Evolutionary conservation across 257 asterid species (phyloP).

Genomic region (Henckelia pumila): DNA sequence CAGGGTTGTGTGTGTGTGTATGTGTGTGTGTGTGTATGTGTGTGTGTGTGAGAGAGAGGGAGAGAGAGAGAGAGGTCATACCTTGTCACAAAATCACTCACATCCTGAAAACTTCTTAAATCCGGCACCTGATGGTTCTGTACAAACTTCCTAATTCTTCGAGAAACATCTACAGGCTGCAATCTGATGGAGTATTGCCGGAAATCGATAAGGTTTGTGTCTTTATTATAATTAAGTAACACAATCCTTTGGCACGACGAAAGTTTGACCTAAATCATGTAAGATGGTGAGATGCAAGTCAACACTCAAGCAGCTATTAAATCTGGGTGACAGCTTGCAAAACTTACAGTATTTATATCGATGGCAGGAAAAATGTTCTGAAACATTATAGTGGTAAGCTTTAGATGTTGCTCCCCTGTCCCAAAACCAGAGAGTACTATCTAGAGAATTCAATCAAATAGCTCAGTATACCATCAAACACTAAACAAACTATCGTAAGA

Average conservation of each 20-base stretch:
- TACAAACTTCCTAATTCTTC: constrained; percentile 81
- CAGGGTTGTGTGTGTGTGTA: too few relatives aligned
- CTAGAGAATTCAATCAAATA: constrained; percentile 39
- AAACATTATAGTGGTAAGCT: constrained; percentile 76
- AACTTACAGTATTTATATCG: too few relatives aligned
- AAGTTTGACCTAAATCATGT: constrained; percentile 71
- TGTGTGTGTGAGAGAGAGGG: too few relatives aligned
- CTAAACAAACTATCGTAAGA: background rate
- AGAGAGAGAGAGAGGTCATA: constrained; percentile 37
- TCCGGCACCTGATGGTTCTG: constrained; percentile 89
- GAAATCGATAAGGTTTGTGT: constrained; percentile 78
- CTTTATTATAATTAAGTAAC: constrained; percentile 82
- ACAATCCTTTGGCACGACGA: constrained; percentile 95
- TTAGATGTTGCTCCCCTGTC: constrained; percentile 91
- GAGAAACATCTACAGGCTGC: constrained; percentile 93
- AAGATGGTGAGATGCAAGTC: constrained; percentile 17
- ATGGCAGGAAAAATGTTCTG: constrained; percentile 98
- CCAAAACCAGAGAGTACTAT: constrained; percentile 97
- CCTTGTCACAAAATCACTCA: constrained; percentile 90
- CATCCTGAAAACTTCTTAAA: constrained; percentile 80
- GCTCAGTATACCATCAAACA: constrained; percentile 15
- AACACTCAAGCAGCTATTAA: constrained; percentile 14
- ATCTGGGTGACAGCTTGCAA: constrained; percentile 15
- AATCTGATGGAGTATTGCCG: constrained; percentile 90
- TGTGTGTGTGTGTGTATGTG: too few relatives aligned